Evolutionary conservation across 176 grass and related monocot species (phyloP), one percentile per base, ranked within the genome.

Genomic region (Carex myosuroides): DNA sequence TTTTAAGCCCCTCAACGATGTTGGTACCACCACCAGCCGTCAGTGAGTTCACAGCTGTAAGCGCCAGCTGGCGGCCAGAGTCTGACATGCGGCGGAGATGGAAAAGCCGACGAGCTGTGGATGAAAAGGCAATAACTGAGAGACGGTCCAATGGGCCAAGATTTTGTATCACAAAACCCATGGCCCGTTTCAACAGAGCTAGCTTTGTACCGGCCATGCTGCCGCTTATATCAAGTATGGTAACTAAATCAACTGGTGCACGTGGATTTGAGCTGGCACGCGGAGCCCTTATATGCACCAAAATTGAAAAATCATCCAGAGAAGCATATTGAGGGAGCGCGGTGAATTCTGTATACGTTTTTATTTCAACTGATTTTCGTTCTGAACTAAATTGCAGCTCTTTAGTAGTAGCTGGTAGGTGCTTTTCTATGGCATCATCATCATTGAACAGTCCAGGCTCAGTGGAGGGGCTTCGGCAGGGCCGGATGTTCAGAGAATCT

Each of bases 141-240:
- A 98, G 93, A 24, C 95, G 88, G 63, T 98, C 95, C 32, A 87
- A 86, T 61, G 95, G 88, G 0, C 95, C 89, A 74, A 98, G 92
- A 79, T 95, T 87, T 80, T 98, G 95, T 84, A 98, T 89, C 81
- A 98, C 92, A 90, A 98, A 98, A 79, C 89, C 85, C 92, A 98
- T 98, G 79, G 95, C 92, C 63, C 85, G 92, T 85, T 98, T 98
- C 39, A 98, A 64, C 48, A 98, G 89, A 65, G 91, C 91, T 41
- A 98, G 83, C 65, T 98, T 98, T 22, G 95, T 90, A 78, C 95
- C 92, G 8, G 92, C 89, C 95, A 98, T 98, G 70, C 95, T 98
- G 21, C 92, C 95, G 50, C 95, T 98, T 64, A 95, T 75, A 89
- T 98, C 95, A 61, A 98, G 91, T 16, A 98, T 88, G 16, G 95